Base-by-base conservation (phyloP, 352 stramenopile genomes). In the Pythium pyrilobum region DNA sequence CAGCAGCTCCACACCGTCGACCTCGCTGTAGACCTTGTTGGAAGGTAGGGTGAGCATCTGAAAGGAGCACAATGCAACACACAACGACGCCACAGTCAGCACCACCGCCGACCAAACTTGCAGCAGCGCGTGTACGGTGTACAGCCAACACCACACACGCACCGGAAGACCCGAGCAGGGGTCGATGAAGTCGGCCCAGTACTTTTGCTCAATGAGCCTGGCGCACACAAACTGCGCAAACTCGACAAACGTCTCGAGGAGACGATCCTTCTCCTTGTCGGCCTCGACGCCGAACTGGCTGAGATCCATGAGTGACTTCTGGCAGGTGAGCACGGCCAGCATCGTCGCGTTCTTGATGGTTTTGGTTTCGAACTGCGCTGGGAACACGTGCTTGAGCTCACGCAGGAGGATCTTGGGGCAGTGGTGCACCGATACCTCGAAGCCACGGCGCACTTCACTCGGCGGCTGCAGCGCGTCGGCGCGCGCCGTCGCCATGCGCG, bases 131-230 rank as follows among this genome's bases (percentile, higher is more conserved):
- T n/a, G n/a, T n/a, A n/a, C n/a, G n/a, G n/a, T n/a, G n/a, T n/a
- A 24, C 31, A 56, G 28, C 34, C 45, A 24, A 15, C 34, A 28
- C 20, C 27, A 39, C 7, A 44, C 23, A 71, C 73, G 51, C 62
- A 91, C 79, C 52, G 96, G 95, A 41, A 99, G 74, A 2, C 96
- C 96, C 9, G 88, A 98, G 71, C 96, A 99, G 21, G 96, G 96
- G 78, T 99, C 96, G 67, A 98, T 98, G 66, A 96, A 99, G 74
- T 99, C 96, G 15, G 92, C 93, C 93, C 93, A 99, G 68, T 87
- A 97, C 15, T 88, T 79, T 29, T 69, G 72, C 21, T 66, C 70
- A 36, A 83, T 68, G 21, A 98, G 64, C 45, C 73, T 64, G 11
- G 92, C 64, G 48, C 78, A 91, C 18, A 99, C 66, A 32, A 83